Percentiles rank a stretch among this genome's conserved stretches.
phyloP scores from a whole-genome alignment of 1,284 basidiomycete species.

The Ganoderma lingzhi region DNA sequence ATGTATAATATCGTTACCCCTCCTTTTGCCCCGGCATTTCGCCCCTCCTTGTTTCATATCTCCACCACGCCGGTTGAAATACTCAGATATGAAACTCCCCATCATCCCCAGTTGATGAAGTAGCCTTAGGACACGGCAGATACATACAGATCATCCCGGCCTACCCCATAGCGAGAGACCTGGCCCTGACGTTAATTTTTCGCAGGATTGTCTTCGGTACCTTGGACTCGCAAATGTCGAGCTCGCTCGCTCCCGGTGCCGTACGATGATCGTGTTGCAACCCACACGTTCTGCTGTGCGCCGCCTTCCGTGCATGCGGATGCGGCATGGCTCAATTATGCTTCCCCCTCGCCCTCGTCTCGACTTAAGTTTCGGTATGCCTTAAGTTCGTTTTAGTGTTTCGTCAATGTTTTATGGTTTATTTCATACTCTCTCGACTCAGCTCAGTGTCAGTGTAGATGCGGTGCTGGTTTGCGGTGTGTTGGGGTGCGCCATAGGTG shows the following conservation, averaged over 20 bases:
- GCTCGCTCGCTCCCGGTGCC: background rate
- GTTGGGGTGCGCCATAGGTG: no score
- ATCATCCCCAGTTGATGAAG: conserved; percentile 18
- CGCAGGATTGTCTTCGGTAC: background rate
- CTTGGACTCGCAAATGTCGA: background rate
- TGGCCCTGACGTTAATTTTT: background rate
- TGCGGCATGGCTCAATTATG: conserved; percentile 20
- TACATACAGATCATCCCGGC: conserved; percentile 2
- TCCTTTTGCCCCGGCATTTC: conserved; percentile 24
- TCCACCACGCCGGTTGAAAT: background rate
- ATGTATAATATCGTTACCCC: conserved; percentile 29
- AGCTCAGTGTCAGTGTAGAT: background rate
- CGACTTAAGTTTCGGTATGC: conserved; percentile 6
- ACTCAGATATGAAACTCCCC: conserved; percentile 12
- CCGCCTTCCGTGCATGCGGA: background rate
- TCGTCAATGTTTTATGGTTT: conserved; percentile 12
- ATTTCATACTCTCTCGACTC: background rate
- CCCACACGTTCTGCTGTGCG: background rate
- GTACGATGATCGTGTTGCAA: background rate
- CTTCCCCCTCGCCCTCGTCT: background rate
- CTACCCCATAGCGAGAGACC: background rate
- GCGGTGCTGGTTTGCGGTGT: no score
- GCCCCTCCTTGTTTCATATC: conserved; percentile 6
- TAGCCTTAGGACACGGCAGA: conserved; percentile 26
- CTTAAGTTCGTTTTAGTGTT: conserved; percentile 1